Percentiles rank a stretch among this genome's conserved stretches.
phyloP scores from a whole-genome alignment of 2,329 filamentous ascomycete genomes.

The Penicillium sp. region DNA sequence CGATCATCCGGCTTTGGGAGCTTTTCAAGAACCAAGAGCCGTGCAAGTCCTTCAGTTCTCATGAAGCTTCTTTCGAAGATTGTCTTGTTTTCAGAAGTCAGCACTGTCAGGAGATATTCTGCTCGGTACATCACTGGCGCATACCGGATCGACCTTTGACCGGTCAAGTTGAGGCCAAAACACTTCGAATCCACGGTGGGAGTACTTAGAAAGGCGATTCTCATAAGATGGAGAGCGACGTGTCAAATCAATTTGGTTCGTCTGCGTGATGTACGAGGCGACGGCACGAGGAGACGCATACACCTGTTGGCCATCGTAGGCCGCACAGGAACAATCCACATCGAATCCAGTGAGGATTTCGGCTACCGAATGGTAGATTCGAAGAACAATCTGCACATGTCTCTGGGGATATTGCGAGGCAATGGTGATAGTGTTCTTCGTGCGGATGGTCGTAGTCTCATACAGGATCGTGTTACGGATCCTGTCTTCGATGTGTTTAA shows the following conservation, averaged over 20 bases:
- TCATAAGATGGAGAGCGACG: conserved; percentile 86
- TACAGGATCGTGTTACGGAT: conserved; percentile 77
- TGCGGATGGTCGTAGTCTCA: conserved; percentile 84
- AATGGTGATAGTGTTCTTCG: conserved; percentile 87
- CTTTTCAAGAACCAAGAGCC: conserved; percentile 79
- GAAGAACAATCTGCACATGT: conserved; percentile 84
- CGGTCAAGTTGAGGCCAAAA: conserved; percentile 79
- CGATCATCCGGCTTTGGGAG: conserved; percentile 72
- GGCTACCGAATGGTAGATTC: conserved; percentile 81
- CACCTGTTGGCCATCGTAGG: conserved; percentile 80
- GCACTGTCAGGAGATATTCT: too few relatives aligned
- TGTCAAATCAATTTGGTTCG: conserved; percentile 79
- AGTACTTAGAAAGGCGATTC: conserved; percentile 84
- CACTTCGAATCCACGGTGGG: conserved; percentile 81
- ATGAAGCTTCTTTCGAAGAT: conserved; percentile 84
- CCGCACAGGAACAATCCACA: conserved; percentile 81
- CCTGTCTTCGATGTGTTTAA: conserved; percentile 77
- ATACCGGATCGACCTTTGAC: conserved; percentile 71
- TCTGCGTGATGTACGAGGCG: conserved; percentile 79
- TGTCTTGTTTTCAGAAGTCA: conserved; percentile 51
- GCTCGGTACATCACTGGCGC: not conserved
- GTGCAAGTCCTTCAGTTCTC: conserved; percentile 76
- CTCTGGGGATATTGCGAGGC: conserved; percentile 82
- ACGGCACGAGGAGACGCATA: conserved; percentile 79
- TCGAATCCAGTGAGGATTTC: conserved; percentile 90